Base-by-base conservation (phyloP, 192 early-diverging fungal species). In the Pilobolus umbonatus region DNA sequence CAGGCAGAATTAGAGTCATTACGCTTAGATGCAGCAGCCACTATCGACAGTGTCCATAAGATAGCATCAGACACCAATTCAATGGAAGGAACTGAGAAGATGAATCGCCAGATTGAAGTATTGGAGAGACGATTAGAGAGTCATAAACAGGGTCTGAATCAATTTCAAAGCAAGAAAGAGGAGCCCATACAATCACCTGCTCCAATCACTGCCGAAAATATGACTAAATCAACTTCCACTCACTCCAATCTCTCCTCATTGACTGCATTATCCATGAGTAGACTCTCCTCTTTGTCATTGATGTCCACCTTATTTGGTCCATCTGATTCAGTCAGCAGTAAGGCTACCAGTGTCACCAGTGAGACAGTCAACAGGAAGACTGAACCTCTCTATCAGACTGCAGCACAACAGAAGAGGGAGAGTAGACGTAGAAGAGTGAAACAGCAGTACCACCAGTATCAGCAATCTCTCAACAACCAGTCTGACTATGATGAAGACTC, bases 221-320 rank as follows among this genome's bases (percentile, higher is more conserved):
- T 17, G 21, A 1, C 38, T 5, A 24, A 32, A 34, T 31, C 19
- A 15, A 30, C 34, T 36, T 10, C 45, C 36, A 19, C 32, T 38
- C 28, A 43, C 30, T 31, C 44, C 17, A 19, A 6, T 26, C n/a
- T n/a, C n/a, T n/a, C n/a, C n/a, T 21, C 54, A 26, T 39, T 29
- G 22, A 24, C 54, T 28, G 25, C 60, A 22, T 24, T 42, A 19
- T 29, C 47, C 14, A 58, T 65, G 48, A 59, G 56, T 4, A 47
- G 64, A 45, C 0, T 58, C 17, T 58, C 64, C 4, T 65, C 64
- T 8, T 12, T 65, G 15, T 64, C 62, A 1, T 36, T 56, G 12
- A 31, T 64, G 17, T 65, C 64, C 1, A 52, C 64, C 4, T 14
- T 65, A 9, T 65, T 65, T 25, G 48, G 64, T 38, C 29, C 22